Percentiles rank a stretch among this genome's conserved stretches.
These are phyloP conservation scores for Phlyctochytrium planicorne DNA, from an alignment of 192 early-diverging fungal species.

Conservation along the genomic window DNA sequence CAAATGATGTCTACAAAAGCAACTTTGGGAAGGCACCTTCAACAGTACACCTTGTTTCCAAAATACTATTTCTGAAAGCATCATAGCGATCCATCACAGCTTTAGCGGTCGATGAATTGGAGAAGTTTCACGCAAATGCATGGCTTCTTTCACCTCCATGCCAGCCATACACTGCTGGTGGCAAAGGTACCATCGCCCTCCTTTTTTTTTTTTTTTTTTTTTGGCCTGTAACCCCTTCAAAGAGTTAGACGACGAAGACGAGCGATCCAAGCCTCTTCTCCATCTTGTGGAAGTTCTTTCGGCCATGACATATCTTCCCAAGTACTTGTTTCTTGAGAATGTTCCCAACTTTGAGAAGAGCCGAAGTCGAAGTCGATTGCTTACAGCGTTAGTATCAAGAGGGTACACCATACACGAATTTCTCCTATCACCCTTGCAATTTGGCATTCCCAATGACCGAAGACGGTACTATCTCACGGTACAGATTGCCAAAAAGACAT, in stretches of 20 bases:
- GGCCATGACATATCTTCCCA: conserved; percentile 30
- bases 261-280: conserved; percentile 40
- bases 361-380: conserved; percentile 30
- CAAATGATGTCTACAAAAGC: conserved; percentile 61
- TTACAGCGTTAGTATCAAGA: conserved; percentile 32
- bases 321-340: conserved; percentile 56
- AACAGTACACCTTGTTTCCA: conserved; percentile 2
- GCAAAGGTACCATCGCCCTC: no score
- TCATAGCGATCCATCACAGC: conserved; percentile 45
- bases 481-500: no score
- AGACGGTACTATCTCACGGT: conserved; percentile 54
- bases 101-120: conserved; percentile 50
- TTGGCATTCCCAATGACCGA: conserved; percentile 57
- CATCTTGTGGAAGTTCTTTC: conserved; percentile 45
- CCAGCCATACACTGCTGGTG: conserved; percentile 71
- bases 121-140: conserved; percentile 54
- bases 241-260: conserved; percentile 65
- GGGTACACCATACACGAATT: conserved; percentile 47
- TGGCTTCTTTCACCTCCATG: conserved; percentile 95
- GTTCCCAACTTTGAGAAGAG: conserved; percentile 56
- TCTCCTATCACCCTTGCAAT: conserved; percentile 45
- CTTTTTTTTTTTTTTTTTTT: no score
- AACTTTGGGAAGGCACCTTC: conserved; percentile 44
- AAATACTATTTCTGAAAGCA: neutral
- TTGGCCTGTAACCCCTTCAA: no score